Conservation (phyloP, 2,329 filamentous ascomycete genomes). For the Lizonia empirigonia region DNA sequence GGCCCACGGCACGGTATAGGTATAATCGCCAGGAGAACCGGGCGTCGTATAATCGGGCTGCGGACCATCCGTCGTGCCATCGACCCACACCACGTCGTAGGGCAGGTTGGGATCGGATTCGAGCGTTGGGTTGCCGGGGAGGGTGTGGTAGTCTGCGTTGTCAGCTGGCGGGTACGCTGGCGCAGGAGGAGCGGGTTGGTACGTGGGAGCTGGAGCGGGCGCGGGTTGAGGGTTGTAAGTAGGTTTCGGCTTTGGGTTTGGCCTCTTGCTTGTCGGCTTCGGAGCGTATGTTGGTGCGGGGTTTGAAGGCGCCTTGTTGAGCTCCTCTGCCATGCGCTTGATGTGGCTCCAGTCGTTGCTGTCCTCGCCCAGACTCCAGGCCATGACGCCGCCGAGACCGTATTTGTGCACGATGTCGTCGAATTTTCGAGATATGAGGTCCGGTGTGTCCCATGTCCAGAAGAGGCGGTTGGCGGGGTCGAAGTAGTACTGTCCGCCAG, state of each 20-base stretch:
- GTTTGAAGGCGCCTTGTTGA: constrained; percentile 10
- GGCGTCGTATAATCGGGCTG: constrained; percentile 4
- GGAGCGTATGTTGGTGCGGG: neutral
- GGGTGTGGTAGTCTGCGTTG: neutral
- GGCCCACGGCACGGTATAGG: constrained; percentile 5
- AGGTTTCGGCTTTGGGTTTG: neutral
- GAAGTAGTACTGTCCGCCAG: constrained; percentile 72
- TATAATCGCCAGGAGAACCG: constrained; percentile 16
- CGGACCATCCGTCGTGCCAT: constrained; percentile 19
- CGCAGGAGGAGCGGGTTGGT: neutral
- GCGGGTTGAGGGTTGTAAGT: neutral
- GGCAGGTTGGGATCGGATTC: constrained; percentile 7
- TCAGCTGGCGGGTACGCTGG: neutral
- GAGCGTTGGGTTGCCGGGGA: constrained; percentile 5
- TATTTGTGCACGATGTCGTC: constrained; percentile 61
- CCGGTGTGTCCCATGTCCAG: constrained; percentile 75
- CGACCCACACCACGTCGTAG: constrained; percentile 24
- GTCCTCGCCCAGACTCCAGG: constrained; percentile 76
- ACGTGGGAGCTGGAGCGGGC: neutral
- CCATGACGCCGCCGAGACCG: constrained; percentile 72
- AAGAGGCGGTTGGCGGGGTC: constrained; percentile 65
- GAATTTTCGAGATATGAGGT: constrained; percentile 67
- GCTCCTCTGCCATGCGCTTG: constrained; percentile 47
- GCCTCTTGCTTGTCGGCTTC: neutral
- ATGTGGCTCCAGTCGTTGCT: constrained; percentile 50